Evolutionary conservation across 2,329 filamentous ascomycete species (phyloP), one percentile per base, ranked within the genome.

Genomic region (Pochonia chlamydosporia): DNA sequence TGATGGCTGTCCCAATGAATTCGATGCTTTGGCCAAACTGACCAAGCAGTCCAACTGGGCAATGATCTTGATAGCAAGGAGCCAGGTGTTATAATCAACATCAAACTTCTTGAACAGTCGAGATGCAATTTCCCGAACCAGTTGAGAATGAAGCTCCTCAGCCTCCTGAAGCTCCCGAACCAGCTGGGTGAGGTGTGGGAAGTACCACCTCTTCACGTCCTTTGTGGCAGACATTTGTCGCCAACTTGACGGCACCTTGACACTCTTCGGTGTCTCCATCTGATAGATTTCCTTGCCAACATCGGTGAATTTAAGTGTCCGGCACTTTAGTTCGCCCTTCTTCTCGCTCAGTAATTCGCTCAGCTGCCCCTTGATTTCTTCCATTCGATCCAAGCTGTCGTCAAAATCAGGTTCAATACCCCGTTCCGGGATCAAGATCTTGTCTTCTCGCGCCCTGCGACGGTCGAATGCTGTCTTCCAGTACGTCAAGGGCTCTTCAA

Each of bases 211-310:
- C 68, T 95, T 96, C 60, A 95, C 87, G 48, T 85, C 82, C 52
- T 86, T 81, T 0, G 93, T 97, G 1, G 91, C 87, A 4, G 93
- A 97, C 90, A 97, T 96, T 62, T 97, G 92, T 53, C 90, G 84
- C 91, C 93, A 99, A 57, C 74, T 81, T 54, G 86, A 86, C 0
- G 93, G 93, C 3, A 99, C 82, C 65, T 95, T 96, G 60, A 88
- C 73, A 1, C 72, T 71, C 65, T 93, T 95, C 0, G 93, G 92
- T 0, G 89, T 85, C 63, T 99, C 93, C 10, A 99, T 76, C 67
- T 99, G 92, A 68, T 95, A 97, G 44, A 99, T 89, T 61, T 99
- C 93, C 64, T 99, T 99, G 51, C 93, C 93, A 7, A 95, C 86
- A 61, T 97, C 89, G 24, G 82, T 82, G 57, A 84, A 93, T 60